These are phyloP conservation scores for Suhomyces vadensis DNA, from an alignment of 805 yeast species.

Conservation along the genomic window DNA sequence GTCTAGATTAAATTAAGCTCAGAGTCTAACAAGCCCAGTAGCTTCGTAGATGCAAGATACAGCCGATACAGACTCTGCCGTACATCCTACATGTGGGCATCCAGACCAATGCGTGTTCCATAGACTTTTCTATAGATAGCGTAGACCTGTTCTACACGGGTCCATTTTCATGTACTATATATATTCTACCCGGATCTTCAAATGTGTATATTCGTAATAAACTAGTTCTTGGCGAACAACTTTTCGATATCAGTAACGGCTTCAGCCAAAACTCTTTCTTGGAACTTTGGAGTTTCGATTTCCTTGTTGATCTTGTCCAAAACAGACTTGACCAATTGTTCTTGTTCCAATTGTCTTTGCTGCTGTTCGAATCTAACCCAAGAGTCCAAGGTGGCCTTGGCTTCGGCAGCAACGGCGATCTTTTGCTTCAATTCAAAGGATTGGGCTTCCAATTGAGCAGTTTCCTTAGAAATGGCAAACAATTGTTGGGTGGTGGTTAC, in stretches of 20 bases:
- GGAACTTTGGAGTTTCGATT: slow-evolving; percentile 85
- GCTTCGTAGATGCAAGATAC: too few species aligned
- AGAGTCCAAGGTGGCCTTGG: slow-evolving; percentile 92
- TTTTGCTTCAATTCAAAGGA: slow-evolving; percentile 91
- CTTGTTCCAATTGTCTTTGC: slow-evolving; percentile 94
- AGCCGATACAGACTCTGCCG: too few species aligned
- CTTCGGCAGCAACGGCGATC: slow-evolving; percentile 84
- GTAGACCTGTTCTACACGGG: too few species aligned
- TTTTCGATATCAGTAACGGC: slow-evolving; percentile 90
- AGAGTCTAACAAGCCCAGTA: too few species aligned
- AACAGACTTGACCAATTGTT: slow-evolving; percentile 83
- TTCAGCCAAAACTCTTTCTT: slow-evolving; percentile 87
- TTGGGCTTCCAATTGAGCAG: slow-evolving; percentile 93
- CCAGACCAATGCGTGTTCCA: too few species aligned
- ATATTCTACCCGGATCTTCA: too few species aligned
- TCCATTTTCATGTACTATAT: too few species aligned
- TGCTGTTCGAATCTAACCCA: slow-evolving; percentile 99
- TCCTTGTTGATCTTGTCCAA: slow-evolving; percentile 87
- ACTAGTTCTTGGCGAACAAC: slow-evolving; percentile 57
- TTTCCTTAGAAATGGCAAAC: slow-evolving; percentile 93
- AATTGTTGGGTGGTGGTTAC: slow-evolving; percentile 87
- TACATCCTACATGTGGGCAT: too few species aligned
- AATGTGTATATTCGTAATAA: background rate
- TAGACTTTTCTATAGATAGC: too few species aligned
- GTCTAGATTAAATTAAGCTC: background rate